Percentiles rank a stretch among this genome's conserved stretches.
Conservation (phyloP, 2,329 filamentous ascomycete species). For the Dactylonectria estremocensis region DNA sequence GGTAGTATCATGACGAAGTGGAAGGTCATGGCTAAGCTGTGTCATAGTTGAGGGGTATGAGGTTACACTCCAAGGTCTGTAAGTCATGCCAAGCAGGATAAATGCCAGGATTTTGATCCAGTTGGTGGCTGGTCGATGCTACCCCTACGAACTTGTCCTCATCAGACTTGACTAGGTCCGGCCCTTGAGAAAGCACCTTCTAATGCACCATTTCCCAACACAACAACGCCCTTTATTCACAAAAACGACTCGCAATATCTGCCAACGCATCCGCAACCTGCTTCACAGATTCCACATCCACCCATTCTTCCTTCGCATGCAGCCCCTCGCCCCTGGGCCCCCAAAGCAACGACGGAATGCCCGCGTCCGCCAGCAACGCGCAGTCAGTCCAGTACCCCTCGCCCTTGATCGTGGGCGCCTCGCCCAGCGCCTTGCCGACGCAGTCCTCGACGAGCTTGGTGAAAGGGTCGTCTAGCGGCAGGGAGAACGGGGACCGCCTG, state of each 20-base stretch:
- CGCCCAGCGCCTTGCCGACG: constrained; percentile 48
- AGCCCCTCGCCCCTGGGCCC: constrained; percentile 65
- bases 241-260: constrained; percentile 50
- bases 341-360: constrained; percentile 63
- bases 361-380: constrained; percentile 61
- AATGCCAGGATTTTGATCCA: too few relatives aligned
- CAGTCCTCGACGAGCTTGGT: constrained; percentile 51
- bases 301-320: constrained; percentile 67
- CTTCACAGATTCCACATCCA: constrained; percentile 59
- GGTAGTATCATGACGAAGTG: too few relatives aligned
- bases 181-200: too few relatives aligned
- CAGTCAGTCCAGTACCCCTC: constrained; percentile 66
- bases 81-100: too few relatives aligned
- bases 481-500: constrained; percentile 59
- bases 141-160: too few relatives aligned
- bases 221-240: constrained; percentile 31
- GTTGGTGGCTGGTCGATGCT: too few relatives aligned
- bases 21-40: too few relatives aligned
- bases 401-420: constrained; percentile 45
- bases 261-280: constrained; percentile 51
- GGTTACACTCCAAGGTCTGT: too few relatives aligned
- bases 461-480: constrained; percentile 59
- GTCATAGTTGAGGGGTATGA: not conserved
- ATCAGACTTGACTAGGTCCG: too few relatives aligned
- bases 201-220: too few relatives aligned